phyloP scores from a whole-genome alignment of 345 rosid species.

The Corymbia maculata region DNA sequence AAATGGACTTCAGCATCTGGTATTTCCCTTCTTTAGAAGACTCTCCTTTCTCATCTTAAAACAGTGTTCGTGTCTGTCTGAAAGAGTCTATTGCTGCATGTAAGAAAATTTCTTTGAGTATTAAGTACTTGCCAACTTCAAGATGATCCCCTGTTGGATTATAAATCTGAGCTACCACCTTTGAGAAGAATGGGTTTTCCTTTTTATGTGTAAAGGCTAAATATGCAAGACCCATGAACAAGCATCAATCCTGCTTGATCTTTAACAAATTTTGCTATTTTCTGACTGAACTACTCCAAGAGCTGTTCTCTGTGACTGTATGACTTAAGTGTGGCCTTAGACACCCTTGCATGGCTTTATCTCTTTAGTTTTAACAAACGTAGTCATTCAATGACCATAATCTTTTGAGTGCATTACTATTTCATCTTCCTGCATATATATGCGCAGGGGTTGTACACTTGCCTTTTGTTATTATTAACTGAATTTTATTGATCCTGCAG shows the following conservation, averaged over 20 bases:
- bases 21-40: not conserved
- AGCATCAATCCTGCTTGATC: not conserved
- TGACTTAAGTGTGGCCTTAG: not conserved
- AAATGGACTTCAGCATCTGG: not conserved
- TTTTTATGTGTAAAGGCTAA: not conserved
- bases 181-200: not conserved
- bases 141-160: not conserved
- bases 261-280: not conserved
- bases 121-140: not conserved
- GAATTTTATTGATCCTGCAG: slow-evolving; percentile 29
- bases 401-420: not conserved
- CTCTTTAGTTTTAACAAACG: not conserved
- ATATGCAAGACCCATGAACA: not conserved
- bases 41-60: not conserved
- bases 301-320: not conserved
- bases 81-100: not conserved
- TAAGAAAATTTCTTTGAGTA: not conserved
- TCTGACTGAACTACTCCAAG: not conserved
- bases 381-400: not conserved
- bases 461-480: not conserved
- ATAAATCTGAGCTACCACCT: not conserved
- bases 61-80: not conserved
- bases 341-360: not conserved
- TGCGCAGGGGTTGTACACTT: not conserved
- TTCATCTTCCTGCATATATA: not conserved